Evolutionary conservation across 2,329 filamentous ascomycete species (phyloP), one percentile per base, ranked within the genome.

Genomic region (Alternaria infectoria): DNA sequence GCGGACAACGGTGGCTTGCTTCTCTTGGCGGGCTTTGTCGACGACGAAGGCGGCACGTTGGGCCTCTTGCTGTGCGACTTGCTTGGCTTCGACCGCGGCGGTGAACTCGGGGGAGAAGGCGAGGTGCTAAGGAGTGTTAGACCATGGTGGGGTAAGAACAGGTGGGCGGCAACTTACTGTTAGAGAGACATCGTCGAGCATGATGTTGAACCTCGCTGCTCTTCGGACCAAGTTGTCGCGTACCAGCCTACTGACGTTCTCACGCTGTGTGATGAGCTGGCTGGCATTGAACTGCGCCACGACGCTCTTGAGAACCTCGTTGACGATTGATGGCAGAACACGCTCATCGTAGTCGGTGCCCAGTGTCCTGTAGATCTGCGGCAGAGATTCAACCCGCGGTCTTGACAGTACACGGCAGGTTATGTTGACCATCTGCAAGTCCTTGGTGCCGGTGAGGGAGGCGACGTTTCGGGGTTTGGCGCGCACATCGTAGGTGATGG

Each of bases 351-450:
- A 99, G 83, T 99, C 96, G 60, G 90, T 90, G 58, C 96, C 96
- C 36, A 99, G 87, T 1, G 96, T 99, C 70, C 96, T 88, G 87
- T 98, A 99, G 77, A 99, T 99, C 83, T 97, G 93, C 17, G 96
- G 96, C 45, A 99, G 89, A 30, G 94, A 92, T 70, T 92, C 89
- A 76, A 99, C 85, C 62, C 93, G 89, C 60, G 96, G 96, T 74
- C 93, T 87, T 62, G 95, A 97, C 57, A 99, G 92, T 62, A 99
- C 96, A 92, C 96, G 95, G 83, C 96, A 99, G 78, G 95, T 99
- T 80, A 99, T 98, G 88, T 99, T 99, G 79, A 98, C 96, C 96
- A 99, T 99, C 86, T 99, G 96, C 83, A 99, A 85, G 83, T 99
- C 96, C 87, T 99, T 99, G 78, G 96, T 99, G 74, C 96, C 96